These are phyloP conservation scores for Viola pubescens DNA, from an alignment of 441 rosid species.

Conservation along the genomic window DNA sequence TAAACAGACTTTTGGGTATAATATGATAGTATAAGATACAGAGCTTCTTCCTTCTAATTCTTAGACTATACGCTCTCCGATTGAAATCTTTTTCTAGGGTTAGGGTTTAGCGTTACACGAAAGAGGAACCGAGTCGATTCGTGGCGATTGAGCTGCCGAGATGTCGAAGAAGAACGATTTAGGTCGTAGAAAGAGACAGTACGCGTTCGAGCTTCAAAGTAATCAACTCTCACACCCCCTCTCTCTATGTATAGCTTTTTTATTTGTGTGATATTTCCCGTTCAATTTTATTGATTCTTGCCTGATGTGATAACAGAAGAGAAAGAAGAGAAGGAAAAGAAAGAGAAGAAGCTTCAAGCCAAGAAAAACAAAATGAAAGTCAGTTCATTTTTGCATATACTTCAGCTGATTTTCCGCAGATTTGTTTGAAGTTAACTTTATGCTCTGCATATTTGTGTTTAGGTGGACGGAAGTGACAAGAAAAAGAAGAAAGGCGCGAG, in stretches of 20 bases:
- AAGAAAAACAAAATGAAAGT: conserved; percentile 96
- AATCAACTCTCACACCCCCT: conserved; percentile 8
- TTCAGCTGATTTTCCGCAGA: not conserved
- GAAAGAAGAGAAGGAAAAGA: conserved; percentile 62
- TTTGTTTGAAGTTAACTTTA: not conserved
- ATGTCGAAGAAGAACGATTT: conserved; percentile 98
- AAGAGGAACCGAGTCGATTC: not conserved
- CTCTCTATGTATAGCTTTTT: not conserved
- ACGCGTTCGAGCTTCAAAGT: conserved; percentile 80
- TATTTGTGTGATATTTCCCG: not conserved
- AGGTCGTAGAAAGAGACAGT: conserved; percentile 64
- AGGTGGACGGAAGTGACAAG: conserved; percentile 69
- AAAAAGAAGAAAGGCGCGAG: conserved; percentile 51
- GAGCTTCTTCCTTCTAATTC: not conserved
- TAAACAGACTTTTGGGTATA: not conserved
- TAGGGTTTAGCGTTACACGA: conserved; percentile 23
- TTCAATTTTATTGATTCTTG: conserved; percentile 4
- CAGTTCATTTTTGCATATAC: conserved; percentile 6
- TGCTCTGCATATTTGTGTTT: conserved; percentile 5
- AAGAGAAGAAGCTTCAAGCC: conserved; percentile 56
- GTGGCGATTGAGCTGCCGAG: not conserved
- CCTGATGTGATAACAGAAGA: conserved; percentile 43
- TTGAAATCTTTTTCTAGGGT: conserved; percentile 12
- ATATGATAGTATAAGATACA: not conserved
- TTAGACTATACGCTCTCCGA: too few species aligned